Conservation (phyloP, 1,284 basidiomycete genomes). For the Peniophora sp. region DNA sequence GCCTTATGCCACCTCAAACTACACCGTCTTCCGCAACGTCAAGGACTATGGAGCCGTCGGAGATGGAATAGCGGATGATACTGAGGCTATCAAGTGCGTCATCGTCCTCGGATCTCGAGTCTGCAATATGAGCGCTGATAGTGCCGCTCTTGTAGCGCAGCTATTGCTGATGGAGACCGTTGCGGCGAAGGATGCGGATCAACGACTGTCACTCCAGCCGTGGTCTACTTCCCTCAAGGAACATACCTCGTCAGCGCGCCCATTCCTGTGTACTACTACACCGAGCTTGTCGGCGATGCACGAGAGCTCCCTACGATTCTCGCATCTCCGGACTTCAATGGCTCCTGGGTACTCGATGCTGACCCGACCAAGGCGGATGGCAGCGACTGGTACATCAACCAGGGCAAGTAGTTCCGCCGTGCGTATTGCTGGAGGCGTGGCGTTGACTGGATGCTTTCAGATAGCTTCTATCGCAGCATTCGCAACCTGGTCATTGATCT, state of each 20-base stretch:
- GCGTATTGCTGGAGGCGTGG: background rate
- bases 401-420: conserved; percentile 54
- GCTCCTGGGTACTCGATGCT: conserved; percentile 62
- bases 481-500: conserved; percentile 54
- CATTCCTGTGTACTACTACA: conserved; percentile 61
- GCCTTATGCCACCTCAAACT: conserved; percentile 28
- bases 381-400: conserved; percentile 48
- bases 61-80: conserved; percentile 65
- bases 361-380: conserved; percentile 47
- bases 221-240: conserved; percentile 48
- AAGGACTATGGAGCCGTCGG: conserved; percentile 56
- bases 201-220: conserved; percentile 41
- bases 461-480: conserved; percentile 49
- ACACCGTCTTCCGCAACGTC: conserved; percentile 71
- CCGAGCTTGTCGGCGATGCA: conserved; percentile 61
- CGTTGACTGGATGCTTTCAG: background rate
- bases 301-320: conserved; percentile 52
- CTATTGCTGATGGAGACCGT: conserved; percentile 47
- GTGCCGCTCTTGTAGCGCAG: conserved; percentile 29
- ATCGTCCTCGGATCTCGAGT: conserved; percentile 1
- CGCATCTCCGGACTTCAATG: conserved; percentile 47
- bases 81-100: conserved; percentile 56
- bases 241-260: conserved; percentile 57
- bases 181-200: conserved; percentile 52
- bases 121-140: background rate